Conservation (phyloP, 805 yeast genomes). For the Candida krabiensis region DNA sequence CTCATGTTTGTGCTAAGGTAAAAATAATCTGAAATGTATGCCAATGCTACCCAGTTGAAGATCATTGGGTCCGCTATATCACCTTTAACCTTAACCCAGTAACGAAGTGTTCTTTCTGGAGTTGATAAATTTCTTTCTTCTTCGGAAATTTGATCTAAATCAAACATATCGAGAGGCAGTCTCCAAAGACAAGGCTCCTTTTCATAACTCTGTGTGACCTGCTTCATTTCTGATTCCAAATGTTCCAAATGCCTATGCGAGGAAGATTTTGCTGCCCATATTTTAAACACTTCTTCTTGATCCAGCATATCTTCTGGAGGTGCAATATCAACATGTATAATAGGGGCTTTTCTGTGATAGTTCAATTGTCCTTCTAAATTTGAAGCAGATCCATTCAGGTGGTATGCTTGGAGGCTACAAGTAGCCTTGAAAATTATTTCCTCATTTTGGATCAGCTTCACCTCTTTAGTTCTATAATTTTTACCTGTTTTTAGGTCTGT, state of each 20-base stretch:
- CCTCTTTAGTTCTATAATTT: slow-evolving; percentile 51
- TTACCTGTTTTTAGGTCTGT: slow-evolving; percentile 51
- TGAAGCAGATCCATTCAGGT: slow-evolving; percentile 33
- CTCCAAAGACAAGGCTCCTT: slow-evolving; percentile 36
- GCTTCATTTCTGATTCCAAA: slow-evolving; percentile 22
- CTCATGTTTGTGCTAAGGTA: slow-evolving; percentile 54
- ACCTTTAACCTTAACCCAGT: slow-evolving; percentile 33
- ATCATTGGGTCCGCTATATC: slow-evolving; percentile 25
- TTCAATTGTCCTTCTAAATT: slow-evolving; percentile 28
- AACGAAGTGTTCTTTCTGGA: slow-evolving; percentile 29
- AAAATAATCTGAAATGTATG: slow-evolving; percentile 59
- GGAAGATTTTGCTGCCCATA: slow-evolving; percentile 28
- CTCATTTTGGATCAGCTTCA: slow-evolving; percentile 55
- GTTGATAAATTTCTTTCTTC: slow-evolving; percentile 17
- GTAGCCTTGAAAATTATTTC: slow-evolving; percentile 51
- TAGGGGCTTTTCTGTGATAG: slow-evolving; percentile 30
- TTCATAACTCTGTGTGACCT: slow-evolving; percentile 27
- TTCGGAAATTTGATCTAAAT: slow-evolving; percentile 22
- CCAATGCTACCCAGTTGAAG: slow-evolving; percentile 55
- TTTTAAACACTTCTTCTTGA: slow-evolving; percentile 27
- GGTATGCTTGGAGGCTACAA: slow-evolving; percentile 42
- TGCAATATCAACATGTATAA: slow-evolving; percentile 28
- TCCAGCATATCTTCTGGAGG: slow-evolving; percentile 30
- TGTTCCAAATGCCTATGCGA: slow-evolving; percentile 24
- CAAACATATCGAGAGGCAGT: slow-evolving; percentile 34